A percentile compares a stretch with the other conserved stretches of the same genome.
Evolutionary conservation across 192 early-diverging fungal species (phyloP).

Genomic region (Phlyctochytrium arcticum): DNA sequence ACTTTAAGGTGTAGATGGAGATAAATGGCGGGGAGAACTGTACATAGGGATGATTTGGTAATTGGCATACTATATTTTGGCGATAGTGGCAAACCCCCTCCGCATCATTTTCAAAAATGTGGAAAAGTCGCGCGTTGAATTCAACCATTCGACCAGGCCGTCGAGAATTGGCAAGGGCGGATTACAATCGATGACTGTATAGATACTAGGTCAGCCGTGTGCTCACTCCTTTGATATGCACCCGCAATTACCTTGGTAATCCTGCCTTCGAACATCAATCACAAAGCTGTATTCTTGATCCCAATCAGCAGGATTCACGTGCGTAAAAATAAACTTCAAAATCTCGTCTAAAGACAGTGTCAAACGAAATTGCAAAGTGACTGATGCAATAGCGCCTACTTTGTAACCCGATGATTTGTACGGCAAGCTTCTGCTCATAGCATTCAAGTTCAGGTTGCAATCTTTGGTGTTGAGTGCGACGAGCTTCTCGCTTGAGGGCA

Average conservation of each 20-base stretch:
- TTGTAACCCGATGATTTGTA: conserved; percentile 39
- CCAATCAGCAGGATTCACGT: conserved; percentile 55
- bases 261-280: conserved; percentile 52
- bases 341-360: conserved; percentile 35
- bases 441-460: conserved; percentile 56
- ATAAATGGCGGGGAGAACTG: not conserved
- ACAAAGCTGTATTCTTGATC: conserved; percentile 47
- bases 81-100: conserved; percentile 46
- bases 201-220: not conserved
- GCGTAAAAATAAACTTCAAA: conserved; percentile 64
- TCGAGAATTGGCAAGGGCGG: conserved; percentile 46
- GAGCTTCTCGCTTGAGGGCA: not conserved
- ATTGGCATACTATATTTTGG: conserved; percentile 6
- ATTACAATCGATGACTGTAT: conserved; percentile 47
- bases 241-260: conserved; percentile 43
- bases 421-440: conserved; percentile 51
- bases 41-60: not conserved
- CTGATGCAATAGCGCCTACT: conserved; percentile 7
- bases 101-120: conserved; percentile 66
- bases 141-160: conserved; percentile 49
- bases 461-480: conserved; percentile 36
- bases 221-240: conserved; percentile 1
- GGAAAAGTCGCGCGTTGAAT: conserved; percentile 63
- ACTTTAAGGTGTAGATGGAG: not conserved
- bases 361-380: not conserved